phyloP scores from a whole-genome alignment of 192 early-diverging fungal genomes.

The Lobosporangium transversale region DNA sequence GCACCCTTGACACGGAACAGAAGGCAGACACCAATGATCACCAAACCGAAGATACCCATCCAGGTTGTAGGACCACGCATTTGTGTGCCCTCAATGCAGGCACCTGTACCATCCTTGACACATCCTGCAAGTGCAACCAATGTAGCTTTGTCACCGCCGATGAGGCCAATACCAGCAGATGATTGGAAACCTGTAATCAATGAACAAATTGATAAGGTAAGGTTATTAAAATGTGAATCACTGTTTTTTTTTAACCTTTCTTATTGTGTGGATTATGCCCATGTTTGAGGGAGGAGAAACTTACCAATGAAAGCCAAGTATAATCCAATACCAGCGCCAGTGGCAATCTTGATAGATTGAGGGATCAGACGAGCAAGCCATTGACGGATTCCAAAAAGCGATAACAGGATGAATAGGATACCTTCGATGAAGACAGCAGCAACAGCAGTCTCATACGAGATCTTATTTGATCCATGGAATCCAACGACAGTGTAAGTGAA shows the following conservation, averaged over 20 bases:
- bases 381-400: constrained; percentile 82
- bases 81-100: constrained; percentile 61
- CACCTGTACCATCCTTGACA: constrained; percentile 52
- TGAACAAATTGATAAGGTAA: constrained; percentile 66
- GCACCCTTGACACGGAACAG: constrained; percentile 77
- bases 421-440: constrained; percentile 88
- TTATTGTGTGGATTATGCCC: background rate
- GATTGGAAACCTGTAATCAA: constrained; percentile 59
- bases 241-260: background rate
- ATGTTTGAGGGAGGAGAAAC: background rate
- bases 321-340: constrained; percentile 80
- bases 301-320: constrained; percentile 81
- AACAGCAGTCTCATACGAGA: constrained; percentile 76
- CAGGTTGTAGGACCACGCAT: constrained; percentile 74
- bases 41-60: constrained; percentile 81
- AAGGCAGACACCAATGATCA: constrained; percentile 72
- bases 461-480: constrained; percentile 79
- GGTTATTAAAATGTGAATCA: background rate
- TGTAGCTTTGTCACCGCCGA: constrained; percentile 68
- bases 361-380: constrained; percentile 81
- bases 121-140: constrained; percentile 77
- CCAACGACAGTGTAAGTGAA: constrained; percentile 90
- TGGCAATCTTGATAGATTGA: constrained; percentile 76
- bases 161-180: constrained; percentile 83
- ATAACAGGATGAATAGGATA: constrained; percentile 78